A percentile compares a stretch with the other conserved stretches of the same genome.
Evolutionary conservation across 352 stramenopile species (phyloP).

Genomic region (Pythium periplocum): DNA sequence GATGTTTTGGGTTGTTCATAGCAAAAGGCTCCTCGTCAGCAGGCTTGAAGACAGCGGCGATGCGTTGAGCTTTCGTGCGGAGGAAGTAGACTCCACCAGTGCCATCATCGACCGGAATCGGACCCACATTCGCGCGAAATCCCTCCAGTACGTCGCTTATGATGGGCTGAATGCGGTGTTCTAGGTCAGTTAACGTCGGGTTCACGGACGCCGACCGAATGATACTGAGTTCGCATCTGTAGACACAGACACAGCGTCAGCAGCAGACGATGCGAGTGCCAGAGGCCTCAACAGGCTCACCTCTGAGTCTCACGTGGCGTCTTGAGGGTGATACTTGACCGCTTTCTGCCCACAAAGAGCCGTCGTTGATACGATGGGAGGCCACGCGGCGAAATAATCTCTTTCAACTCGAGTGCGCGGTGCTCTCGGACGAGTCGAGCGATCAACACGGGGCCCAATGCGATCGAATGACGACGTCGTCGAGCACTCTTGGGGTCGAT

Average conservation of each 20-base stretch:
- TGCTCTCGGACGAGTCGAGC: too few species aligned
- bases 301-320: too few species aligned
- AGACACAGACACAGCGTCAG: background rate
- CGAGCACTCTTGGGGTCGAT: too few species aligned
- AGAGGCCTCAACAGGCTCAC: too few species aligned
- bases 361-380: too few species aligned
- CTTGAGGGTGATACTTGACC: too few species aligned
- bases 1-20: slow-evolving; percentile 54
- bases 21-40: slow-evolving; percentile 61
- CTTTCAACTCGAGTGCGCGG: too few species aligned
- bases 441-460: too few species aligned
- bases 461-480: too few species aligned
- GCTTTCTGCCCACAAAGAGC: too few species aligned
- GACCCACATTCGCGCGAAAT: slow-evolving; percentile 27
- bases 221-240: slow-evolving; percentile 1
- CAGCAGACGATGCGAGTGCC: background rate
- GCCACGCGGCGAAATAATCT: too few species aligned
- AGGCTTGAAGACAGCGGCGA: slow-evolving; percentile 62
- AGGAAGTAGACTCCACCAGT: slow-evolving; percentile 66
- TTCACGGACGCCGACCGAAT: background rate
- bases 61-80: slow-evolving; percentile 28
- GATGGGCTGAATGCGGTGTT: slow-evolving; percentile 6
- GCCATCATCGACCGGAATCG: slow-evolving; percentile 49
- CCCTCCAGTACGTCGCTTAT: slow-evolving; percentile 25
- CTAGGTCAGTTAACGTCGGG: slow-evolving; percentile 6